Conservation (phyloP, 164 flowering plant species). For the Liriodendron chinense region DNA sequence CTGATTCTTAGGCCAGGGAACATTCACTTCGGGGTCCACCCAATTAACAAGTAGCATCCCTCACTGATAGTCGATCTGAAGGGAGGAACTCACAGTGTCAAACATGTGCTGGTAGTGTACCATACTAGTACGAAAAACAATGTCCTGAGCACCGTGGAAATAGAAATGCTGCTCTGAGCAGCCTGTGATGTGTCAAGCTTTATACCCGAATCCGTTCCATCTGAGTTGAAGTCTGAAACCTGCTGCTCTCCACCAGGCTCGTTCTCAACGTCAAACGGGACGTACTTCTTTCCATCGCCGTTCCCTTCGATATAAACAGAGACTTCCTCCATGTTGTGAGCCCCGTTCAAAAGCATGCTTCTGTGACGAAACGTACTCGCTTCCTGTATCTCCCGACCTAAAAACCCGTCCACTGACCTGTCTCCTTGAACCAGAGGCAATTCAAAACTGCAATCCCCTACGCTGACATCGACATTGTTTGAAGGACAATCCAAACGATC, state of each 20-base stretch:
- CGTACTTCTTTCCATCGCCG: constrained; percentile 36
- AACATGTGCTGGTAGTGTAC: constrained; percentile 84
- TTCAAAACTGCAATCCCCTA: constrained; percentile 49
- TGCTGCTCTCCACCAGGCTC: constrained; percentile 24
- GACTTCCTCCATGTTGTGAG: constrained; percentile 21
- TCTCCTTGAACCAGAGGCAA: constrained; percentile 37
- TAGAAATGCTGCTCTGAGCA: constrained; percentile 32
- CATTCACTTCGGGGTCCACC: background rate
- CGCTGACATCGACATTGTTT: constrained; percentile 20
- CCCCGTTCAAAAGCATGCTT: constrained; percentile 41
- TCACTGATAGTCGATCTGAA: background rate
- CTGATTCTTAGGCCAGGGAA: too few species aligned
- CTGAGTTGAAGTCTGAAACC: constrained; percentile 9
- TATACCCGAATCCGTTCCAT: constrained; percentile 14
- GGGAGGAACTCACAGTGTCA: constrained; percentile 71
- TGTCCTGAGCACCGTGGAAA: constrained; percentile 66
- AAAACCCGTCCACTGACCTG: constrained; percentile 16
- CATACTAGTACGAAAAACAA: constrained; percentile 74
- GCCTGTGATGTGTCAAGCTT: constrained; percentile 15
- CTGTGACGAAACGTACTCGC: constrained; percentile 22
- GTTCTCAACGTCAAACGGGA: constrained; percentile 65
- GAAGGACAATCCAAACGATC: constrained; percentile 15
- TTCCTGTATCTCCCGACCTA: constrained; percentile 23
- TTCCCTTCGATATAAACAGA: constrained; percentile 23
- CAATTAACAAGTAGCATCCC: background rate